Evolutionary conservation across 768 basidiomycete genomes (phyloP).

Genomic region (Termitomyces sp.): DNA sequence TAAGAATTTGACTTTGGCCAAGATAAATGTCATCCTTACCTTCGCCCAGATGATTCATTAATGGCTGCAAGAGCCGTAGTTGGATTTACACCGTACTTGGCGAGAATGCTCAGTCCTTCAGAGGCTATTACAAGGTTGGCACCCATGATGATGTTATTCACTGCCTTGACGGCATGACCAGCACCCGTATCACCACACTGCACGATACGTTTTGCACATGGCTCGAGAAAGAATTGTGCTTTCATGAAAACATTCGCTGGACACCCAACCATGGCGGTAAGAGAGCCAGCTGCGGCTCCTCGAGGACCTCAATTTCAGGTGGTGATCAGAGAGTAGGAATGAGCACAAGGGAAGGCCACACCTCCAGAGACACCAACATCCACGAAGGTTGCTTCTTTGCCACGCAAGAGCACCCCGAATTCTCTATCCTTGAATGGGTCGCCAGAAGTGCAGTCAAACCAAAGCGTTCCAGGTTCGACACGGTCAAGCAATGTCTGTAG

Average conservation of each 20-base stretch:
- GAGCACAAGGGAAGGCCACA: neutral
- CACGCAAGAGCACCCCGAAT: neutral
- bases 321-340: neutral
- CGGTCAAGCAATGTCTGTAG: neutral
- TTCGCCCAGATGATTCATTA: slow-evolving; percentile 11
- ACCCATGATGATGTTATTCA: slow-evolving; percentile 11
- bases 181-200: slow-evolving; percentile 8
- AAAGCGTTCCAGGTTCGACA: slow-evolving; percentile 2
- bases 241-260: neutral
- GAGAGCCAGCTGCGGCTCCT: slow-evolving; percentile 5
- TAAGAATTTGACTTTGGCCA: neutral
- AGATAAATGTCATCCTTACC: neutral
- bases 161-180: slow-evolving; percentile 9
- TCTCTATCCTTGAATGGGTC: slow-evolving; percentile 4
- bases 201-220: neutral
- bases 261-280: slow-evolving; percentile 11
- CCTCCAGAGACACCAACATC: slow-evolving; percentile 8
- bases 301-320: slow-evolving; percentile 5
- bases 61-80: neutral
- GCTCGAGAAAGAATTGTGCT: neutral
- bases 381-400: neutral
- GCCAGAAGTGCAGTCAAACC: slow-evolving; percentile 11
- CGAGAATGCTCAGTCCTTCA: slow-evolving; percentile 6
- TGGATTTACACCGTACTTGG: slow-evolving; percentile 6
- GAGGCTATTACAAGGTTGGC: slow-evolving; percentile 6